Percentiles rank a stretch among this genome's conserved stretches.
phyloP scores from a whole-genome alignment of 2,329 filamentous ascomycete genomes.

The Fusarium sp. region DNA sequence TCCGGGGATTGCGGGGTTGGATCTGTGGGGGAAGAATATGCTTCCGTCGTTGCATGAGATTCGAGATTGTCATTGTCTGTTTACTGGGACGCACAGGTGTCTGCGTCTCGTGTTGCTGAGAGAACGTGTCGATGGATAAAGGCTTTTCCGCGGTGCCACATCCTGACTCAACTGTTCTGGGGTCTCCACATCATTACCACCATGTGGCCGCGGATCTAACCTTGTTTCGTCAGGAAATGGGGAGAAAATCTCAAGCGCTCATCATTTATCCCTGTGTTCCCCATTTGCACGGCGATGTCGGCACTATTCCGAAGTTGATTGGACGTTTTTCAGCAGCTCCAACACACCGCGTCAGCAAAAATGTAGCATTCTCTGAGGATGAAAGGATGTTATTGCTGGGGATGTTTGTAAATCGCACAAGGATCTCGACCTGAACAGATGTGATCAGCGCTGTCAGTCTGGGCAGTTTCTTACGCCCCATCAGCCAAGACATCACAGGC shows the following conservation, averaged over 20 bases:
- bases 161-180: background rate
- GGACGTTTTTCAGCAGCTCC: background rate
- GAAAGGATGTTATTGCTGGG: background rate
- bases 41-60: slow-evolving; percentile 36
- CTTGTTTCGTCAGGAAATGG: slow-evolving; percentile 35
- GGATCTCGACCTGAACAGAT: background rate
- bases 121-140: slow-evolving; percentile 27
- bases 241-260: slow-evolving; percentile 34
- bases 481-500: background rate
- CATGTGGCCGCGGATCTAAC: slow-evolving; percentile 31
- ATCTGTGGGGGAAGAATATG: slow-evolving; percentile 44
- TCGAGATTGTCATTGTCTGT: slow-evolving; percentile 26
- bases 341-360: background rate
- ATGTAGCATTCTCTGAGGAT: background rate
- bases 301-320: slow-evolving; percentile 1
- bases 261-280: slow-evolving; percentile 13
- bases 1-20: slow-evolving; percentile 44
- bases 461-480: background rate
- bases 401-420: background rate
- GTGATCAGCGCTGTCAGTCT: background rate
- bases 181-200: slow-evolving; percentile 15
- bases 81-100: background rate
- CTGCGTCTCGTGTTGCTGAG: background rate
- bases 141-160: slow-evolving; percentile 29
- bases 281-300: slow-evolving; percentile 5